phyloP scores from a whole-genome alignment of 352 stramenopile species.

The Phytophthora pisi region DNA sequence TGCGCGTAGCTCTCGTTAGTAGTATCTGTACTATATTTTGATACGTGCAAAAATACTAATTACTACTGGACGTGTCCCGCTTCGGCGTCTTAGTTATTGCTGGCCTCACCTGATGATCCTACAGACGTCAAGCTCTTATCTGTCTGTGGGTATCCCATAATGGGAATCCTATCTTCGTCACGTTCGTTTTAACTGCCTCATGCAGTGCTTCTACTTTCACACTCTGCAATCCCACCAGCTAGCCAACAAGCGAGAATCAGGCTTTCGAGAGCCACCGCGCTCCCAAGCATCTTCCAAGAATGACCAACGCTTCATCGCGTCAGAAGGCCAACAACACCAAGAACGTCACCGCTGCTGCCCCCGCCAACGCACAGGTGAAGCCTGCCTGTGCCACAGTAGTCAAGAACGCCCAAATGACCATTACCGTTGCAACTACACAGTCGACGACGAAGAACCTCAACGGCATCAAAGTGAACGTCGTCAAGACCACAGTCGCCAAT shows the following conservation, averaged over 20 bases:
- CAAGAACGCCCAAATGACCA: conserved; percentile 1
- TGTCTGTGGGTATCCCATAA: background rate
- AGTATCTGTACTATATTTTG: too few relatives aligned
- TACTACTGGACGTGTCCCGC: too few relatives aligned
- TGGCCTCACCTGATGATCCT: background rate
- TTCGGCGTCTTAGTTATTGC: background rate
- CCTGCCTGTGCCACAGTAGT: background rate
- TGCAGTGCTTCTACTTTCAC: background rate
- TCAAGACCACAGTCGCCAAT: background rate
- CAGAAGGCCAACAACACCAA: conserved; percentile 14
- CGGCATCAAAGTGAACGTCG: background rate
- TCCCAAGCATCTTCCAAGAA: background rate
- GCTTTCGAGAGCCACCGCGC: background rate
- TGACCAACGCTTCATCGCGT: conserved; percentile 14
- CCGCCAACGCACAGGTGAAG: conserved; percentile 3
- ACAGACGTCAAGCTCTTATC: background rate
- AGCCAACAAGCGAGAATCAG: background rate
- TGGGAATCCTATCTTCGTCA: background rate
- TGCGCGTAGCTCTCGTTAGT: too few relatives aligned
- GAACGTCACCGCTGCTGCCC: background rate
- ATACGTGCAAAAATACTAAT: too few relatives aligned
- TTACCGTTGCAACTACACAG: background rate
- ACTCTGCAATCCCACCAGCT: background rate
- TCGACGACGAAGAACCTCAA: conserved; percentile 7
- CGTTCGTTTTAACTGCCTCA: too few relatives aligned